A percentile compares a stretch with the other conserved stretches of the same genome.
These are phyloP conservation scores for Cladochytrium replicatum DNA, from an alignment of 192 early-diverging fungal species.

Conservation along the genomic window DNA sequence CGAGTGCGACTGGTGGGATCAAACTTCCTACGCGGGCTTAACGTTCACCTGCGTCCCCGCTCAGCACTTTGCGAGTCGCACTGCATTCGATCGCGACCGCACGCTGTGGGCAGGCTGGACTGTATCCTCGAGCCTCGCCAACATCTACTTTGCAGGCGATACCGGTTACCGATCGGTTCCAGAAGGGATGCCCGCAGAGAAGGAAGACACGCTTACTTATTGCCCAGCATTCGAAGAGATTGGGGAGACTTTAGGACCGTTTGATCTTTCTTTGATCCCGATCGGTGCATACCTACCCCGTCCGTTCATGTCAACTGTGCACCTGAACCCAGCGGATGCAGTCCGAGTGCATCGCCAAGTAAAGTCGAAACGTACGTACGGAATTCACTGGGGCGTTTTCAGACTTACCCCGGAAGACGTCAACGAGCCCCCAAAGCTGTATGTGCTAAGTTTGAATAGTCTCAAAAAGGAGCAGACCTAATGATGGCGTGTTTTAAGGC, in stretches of 20 bases:
- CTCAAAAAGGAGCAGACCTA: too few species aligned
- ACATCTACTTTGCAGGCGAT: constrained; percentile 62
- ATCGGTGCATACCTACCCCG: constrained; percentile 80
- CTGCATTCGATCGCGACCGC: constrained; percentile 51
- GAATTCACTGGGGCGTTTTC: constrained; percentile 85
- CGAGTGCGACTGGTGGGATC: constrained; percentile 75
- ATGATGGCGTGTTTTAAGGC: too few species aligned
- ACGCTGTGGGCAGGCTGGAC: constrained; percentile 78
- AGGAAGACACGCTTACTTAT: constrained; percentile 37
- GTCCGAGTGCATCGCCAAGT: constrained; percentile 71
- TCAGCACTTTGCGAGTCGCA: constrained; percentile 62
- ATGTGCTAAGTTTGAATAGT: too few species aligned
- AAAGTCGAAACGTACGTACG: constrained; percentile 50
- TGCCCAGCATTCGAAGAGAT: constrained; percentile 83
- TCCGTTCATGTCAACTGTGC: constrained; percentile 60
- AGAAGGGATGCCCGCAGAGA: constrained; percentile 23
- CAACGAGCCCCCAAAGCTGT: constrained; percentile 54
- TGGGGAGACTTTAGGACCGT: constrained; percentile 56
- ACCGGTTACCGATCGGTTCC: constrained; percentile 67
- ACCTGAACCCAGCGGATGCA: constrained; percentile 72
- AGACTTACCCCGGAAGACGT: constrained; percentile 58
- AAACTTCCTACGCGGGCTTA: constrained; percentile 10
- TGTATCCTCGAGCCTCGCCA: constrained; percentile 27
- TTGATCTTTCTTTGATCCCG: constrained; percentile 67
- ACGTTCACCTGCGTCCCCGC: constrained; percentile 56